phyloP scores from a whole-genome alignment of 768 basidiomycete species.

The Kwoniella sp. region DNA sequence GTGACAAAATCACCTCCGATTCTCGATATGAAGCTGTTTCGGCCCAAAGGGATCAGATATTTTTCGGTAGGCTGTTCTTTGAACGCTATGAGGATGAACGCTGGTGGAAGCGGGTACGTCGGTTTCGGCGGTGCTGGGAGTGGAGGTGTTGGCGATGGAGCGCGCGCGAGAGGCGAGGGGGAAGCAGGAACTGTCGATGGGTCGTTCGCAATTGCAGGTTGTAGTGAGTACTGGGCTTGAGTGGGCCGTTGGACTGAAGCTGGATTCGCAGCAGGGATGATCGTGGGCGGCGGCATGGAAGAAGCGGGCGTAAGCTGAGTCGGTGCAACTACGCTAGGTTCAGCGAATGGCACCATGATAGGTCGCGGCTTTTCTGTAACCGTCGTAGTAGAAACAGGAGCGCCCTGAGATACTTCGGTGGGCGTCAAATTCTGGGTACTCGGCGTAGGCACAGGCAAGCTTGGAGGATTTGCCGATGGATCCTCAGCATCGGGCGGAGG shows the following conservation, averaged over 20 bases:
- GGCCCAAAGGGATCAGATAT: constrained; percentile 40
- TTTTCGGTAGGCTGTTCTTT: constrained; percentile 47
- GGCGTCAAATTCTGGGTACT: neutral
- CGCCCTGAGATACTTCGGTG: neutral
- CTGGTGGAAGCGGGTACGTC: constrained; percentile 37
- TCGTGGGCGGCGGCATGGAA: neutral
- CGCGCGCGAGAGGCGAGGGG: neutral
- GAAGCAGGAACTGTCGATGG: constrained; percentile 9
- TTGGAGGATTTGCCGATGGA: neutral
- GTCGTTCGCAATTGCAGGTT: neutral
- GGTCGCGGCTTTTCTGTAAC: neutral
- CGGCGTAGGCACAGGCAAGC: neutral
- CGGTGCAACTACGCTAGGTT: neutral
- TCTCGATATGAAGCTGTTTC: constrained; percentile 36
- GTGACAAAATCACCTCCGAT: constrained; percentile 43
- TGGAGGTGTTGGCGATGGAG: constrained; percentile 19
- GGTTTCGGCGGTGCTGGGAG: constrained; percentile 34
- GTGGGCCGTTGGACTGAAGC: neutral
- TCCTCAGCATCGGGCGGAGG: no score
- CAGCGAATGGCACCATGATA: neutral
- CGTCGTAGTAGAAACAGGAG: neutral
- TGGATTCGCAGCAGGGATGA: neutral
- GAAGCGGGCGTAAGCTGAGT: neutral
- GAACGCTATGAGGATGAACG: constrained; percentile 47
- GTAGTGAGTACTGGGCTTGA: neutral